These are phyloP conservation scores for Neohortaea acidophila DNA, from an alignment of 495 filamentous ascomycete species.

Conservation along the genomic window DNA sequence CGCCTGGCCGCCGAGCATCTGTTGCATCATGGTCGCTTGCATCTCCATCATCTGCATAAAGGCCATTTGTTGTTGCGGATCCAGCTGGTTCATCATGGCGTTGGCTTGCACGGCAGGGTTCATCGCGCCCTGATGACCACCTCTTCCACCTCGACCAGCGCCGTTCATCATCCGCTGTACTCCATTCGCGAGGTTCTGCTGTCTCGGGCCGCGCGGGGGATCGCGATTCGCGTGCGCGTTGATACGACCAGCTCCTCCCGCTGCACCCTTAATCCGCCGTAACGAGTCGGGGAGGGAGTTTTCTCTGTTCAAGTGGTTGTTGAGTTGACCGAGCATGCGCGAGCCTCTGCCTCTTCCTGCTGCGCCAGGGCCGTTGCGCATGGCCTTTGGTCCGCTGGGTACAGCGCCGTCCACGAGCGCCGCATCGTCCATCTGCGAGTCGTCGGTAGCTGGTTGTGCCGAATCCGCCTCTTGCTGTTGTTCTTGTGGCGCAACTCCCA, in stretches of 20 bases:
- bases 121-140: conserved; percentile 7
- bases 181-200: conserved; percentile 5
- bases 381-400: conserved; percentile 89
- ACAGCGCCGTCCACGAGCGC: conserved; percentile 43
- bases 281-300: conserved; percentile 45
- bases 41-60: conserved; percentile 66
- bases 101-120: conserved; percentile 34
- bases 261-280: conserved; percentile 57
- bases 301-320: conserved; percentile 68
- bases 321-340: conserved; percentile 74
- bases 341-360: conserved; percentile 38
- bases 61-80: conserved; percentile 56
- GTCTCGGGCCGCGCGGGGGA: conserved; percentile 50
- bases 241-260: conserved; percentile 60
- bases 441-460: conserved; percentile 7
- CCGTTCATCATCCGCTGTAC: conserved; percentile 16
- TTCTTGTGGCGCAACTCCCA: conserved; percentile 5
- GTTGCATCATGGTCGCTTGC: conserved; percentile 72
- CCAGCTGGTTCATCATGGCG: conserved; percentile 27
- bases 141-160: background rate
- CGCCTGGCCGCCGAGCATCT: conserved; percentile 32
- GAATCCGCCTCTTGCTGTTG: conserved; percentile 9
- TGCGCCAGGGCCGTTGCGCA: conserved; percentile 54
- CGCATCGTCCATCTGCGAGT: conserved; percentile 45
- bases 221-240: conserved; percentile 51